Evolutionary conservation across 1,284 basidiomycete species (phyloP).

Genomic region (Puccinia novopanici): DNA sequence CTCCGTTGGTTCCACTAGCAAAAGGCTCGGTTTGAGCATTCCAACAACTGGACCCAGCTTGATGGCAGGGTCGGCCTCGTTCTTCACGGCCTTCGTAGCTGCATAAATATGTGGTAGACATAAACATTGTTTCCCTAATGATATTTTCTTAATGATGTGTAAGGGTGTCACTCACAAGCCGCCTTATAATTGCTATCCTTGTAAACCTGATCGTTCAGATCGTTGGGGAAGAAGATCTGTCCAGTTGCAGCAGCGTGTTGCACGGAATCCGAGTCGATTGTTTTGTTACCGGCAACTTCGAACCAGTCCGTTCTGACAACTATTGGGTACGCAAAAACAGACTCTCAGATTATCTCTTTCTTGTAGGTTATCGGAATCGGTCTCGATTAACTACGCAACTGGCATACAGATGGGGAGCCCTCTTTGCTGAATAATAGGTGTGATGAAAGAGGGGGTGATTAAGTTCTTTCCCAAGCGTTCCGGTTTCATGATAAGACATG

Average conservation of each 20-base stretch:
- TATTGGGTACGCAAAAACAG: not conserved
- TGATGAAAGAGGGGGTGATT: too few relatives aligned
- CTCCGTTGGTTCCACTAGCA: not conserved
- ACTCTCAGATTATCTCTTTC: not conserved
- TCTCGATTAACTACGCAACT: constrained; percentile 12
- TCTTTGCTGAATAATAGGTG: not conserved
- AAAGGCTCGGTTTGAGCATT: constrained; percentile 25
- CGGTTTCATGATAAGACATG: not conserved
- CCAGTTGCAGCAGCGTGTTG: constrained; percentile 26
- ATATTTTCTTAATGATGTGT: not conserved
- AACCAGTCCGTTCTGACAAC: constrained; percentile 42
- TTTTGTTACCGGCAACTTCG: constrained; percentile 28
- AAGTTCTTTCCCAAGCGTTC: not conserved
- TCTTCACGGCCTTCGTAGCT: constrained; percentile 22
- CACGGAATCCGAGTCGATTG: constrained; percentile 36
- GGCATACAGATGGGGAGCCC: constrained; percentile 17
- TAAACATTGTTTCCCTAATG: not conserved
- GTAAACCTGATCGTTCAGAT: constrained; percentile 14
- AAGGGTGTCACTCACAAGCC: constrained; percentile 16
- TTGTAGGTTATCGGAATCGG: not conserved
- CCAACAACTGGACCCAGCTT: constrained; percentile 9
- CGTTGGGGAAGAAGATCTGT: constrained; percentile 37
- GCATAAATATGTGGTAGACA: not conserved
- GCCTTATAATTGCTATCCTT: constrained; percentile 21
- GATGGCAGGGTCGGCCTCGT: constrained; percentile 22